Conservation (phyloP, 2,329 filamentous ascomycete genomes). For the Alternaria postmessia region DNA sequence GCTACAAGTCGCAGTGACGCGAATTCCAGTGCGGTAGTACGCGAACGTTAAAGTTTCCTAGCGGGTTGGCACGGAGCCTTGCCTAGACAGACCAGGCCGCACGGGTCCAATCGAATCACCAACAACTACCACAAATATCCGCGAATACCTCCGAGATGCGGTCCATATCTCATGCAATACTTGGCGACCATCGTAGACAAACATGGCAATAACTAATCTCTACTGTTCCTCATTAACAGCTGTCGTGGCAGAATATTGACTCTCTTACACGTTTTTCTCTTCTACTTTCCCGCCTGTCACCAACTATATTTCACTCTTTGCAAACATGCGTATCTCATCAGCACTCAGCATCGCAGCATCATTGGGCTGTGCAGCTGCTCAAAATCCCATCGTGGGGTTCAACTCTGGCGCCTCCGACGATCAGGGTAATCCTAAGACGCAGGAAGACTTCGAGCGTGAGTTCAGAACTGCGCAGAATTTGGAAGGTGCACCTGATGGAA, state of each 20-base stretch:
- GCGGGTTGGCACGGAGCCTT: not conserved
- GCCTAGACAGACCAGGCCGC: not conserved
- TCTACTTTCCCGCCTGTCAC: not conserved
- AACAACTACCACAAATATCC: not conserved
- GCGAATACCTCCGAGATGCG: not conserved
- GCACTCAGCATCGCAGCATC: not conserved
- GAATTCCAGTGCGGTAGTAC: not conserved
- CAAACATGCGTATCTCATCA: not conserved
- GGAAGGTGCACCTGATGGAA: slow-evolving; percentile 67
- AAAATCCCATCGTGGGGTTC: not conserved
- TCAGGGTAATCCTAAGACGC: slow-evolving; percentile 57
- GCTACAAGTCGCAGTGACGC: not conserved
- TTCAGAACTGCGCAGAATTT: slow-evolving; percentile 71
- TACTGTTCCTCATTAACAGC: not conserved
- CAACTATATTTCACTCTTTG: not conserved
- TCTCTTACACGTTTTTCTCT: not conserved
- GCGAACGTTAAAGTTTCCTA: not conserved
- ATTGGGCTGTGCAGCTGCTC: not conserved
- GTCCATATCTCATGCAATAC: not conserved
- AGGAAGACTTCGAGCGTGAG: slow-evolving; percentile 73
- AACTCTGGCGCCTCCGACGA: slow-evolving; percentile 36
- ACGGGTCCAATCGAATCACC: not conserved
- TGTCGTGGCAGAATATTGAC: not conserved
- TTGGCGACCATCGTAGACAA: not conserved
- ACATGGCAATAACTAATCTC: not conserved